Evolutionary conservation across 2,329 filamentous ascomycete genomes (phyloP).

Genomic region (Trichoderma sp.): DNA sequence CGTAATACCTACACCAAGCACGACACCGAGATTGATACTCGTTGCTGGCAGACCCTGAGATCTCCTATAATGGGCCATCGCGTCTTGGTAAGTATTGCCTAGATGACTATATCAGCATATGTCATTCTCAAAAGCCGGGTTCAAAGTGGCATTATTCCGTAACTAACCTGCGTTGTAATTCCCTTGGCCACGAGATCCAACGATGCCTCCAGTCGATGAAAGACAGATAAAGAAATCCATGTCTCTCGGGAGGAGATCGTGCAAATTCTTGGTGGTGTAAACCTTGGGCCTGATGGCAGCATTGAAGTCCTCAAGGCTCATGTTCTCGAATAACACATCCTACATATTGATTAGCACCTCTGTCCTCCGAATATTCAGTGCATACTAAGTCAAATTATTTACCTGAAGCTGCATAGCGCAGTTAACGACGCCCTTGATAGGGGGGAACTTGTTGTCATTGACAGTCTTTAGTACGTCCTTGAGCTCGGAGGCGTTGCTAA

Average conservation of each 20-base stretch:
- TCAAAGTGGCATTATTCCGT: background rate
- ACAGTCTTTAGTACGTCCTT: background rate
- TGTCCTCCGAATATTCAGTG: no score
- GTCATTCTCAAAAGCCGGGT: background rate
- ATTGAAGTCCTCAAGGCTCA: background rate
- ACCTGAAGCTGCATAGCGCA: background rate
- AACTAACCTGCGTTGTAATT: background rate
- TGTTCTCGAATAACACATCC: background rate
- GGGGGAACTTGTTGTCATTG: background rate
- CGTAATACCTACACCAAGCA: background rate
- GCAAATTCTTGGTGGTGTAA: background rate
- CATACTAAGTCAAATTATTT: background rate
- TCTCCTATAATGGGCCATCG: background rate
- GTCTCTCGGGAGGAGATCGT: background rate
- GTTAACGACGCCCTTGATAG: background rate
- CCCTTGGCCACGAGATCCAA: background rate
- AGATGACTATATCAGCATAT: background rate
- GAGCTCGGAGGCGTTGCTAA: background rate
- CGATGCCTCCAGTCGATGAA: background rate
- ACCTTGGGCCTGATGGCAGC: background rate
- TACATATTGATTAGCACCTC: background rate
- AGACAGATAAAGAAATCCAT: background rate
- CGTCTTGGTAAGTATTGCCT: background rate
- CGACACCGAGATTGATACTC: background rate
- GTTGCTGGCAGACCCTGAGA: background rate